Base-by-base conservation (phyloP, 805 yeast genomes). In the Starmerella riodocensis region DNA sequence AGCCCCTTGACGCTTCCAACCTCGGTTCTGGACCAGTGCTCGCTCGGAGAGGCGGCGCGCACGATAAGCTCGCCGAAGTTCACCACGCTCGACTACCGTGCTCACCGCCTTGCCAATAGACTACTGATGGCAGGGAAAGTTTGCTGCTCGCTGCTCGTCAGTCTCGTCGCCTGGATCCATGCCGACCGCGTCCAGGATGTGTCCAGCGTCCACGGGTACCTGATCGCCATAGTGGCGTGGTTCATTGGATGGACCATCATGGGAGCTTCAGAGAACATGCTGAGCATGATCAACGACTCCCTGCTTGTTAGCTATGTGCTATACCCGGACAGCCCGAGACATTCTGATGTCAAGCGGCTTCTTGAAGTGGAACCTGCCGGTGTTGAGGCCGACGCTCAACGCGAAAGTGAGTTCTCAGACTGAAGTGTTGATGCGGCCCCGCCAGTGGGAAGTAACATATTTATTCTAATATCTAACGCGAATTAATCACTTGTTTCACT, bases 161-260 rank as follows among this genome's bases (percentile, higher is more conserved):
- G 63, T 1, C 51, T 60, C 23, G 50, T 54, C 6, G 63, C 62
- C 17, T 64, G 69, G 69, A 54, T 55, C 5, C 63, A 60, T 24
- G 64, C 64, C 2, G 64, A 64, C 24, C 49, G 53, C 27, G 46
- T 51, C 16, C 53, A 51, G 25, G 53, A 54, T 19, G 53, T 51
- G 9, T 61, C 64, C 21, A 53, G 61, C 32, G 51, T 58, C 6
- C 63, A 62, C 37, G 66, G 65, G 4, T 64, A 62, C 37, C 46
- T 60, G 3, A 58, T 64, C 11, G 69, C 65, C 2, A 42, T 64
- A 8, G 44, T 63, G 8, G 63, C 63, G 3, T 60, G 59, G 19
- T 55, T 58, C 34, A 55, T 62, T 11, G 67, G 66, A 12, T 64
- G 66, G 66, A 58, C 62, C 14, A 57, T 64, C 6, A 54, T 63